Percentiles rank a stretch among this genome's conserved stretches.
Evolutionary conservation across 345 rosid species (phyloP).

Genomic region (Raphanus raphanistrum): DNA sequence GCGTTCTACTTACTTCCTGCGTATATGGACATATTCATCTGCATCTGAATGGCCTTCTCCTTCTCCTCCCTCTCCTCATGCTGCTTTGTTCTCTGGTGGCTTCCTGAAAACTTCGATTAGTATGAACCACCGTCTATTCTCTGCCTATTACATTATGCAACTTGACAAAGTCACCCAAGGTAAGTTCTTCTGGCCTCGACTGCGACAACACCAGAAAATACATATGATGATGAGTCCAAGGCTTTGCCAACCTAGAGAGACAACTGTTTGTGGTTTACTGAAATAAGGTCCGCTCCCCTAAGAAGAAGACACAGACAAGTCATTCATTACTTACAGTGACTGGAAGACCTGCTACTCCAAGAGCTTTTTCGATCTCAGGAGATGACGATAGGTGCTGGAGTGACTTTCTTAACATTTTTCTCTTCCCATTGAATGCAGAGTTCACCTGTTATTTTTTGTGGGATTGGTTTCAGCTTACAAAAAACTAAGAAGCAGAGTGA

Average conservation of each 20-base stretch:
- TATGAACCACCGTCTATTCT: conserved; percentile 11
- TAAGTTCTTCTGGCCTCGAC: conserved; percentile 65
- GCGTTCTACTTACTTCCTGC: conserved; percentile 15
- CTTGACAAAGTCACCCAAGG: conserved; percentile 77
- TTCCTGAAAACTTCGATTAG: neutral
- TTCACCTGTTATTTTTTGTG: conserved; percentile 52
- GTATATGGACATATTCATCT: neutral
- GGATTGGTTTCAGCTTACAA: conserved; percentile 7
- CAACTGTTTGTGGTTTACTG: neutral
- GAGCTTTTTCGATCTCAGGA: conserved; percentile 48
- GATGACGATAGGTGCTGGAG: conserved; percentile 74
- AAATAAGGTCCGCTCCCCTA: neutral
- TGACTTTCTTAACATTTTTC: conserved; percentile 82
- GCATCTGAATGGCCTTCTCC: neutral
- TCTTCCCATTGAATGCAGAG: conserved; percentile 86
- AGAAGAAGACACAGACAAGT: neutral
- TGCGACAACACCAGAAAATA: conserved; percentile 37
- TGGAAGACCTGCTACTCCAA: conserved; percentile 29
- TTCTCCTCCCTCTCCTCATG: neutral
- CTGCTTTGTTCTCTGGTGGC: neutral
- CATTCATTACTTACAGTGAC: conserved; percentile 52
- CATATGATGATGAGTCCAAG: neutral
- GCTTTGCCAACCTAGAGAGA: neutral
- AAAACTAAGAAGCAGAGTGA: neutral
- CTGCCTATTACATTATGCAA: conserved; percentile 62